Percentiles rank a stretch among this genome's conserved stretches.
phyloP scores from a whole-genome alignment of 1,284 basidiomycete species.

The Apiotrichum veenhuisii region DNA sequence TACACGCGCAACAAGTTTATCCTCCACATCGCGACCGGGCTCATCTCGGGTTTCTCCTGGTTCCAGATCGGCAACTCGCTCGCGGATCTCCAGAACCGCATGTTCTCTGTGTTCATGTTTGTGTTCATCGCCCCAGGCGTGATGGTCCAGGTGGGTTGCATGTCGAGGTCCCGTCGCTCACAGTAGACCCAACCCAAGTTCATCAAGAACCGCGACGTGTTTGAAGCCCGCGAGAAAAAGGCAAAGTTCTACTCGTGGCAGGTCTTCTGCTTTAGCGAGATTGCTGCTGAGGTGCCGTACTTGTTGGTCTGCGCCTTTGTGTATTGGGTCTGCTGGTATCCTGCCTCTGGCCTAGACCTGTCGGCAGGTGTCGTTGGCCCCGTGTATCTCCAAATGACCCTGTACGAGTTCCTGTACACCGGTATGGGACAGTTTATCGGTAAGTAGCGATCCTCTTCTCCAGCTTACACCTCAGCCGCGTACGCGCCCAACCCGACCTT shows the following conservation, averaged over 20 bases:
- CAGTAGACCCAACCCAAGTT: constrained; percentile 46
- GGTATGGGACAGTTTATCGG: constrained; percentile 33
- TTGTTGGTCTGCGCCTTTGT: constrained; percentile 34
- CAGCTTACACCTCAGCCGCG: constrained; percentile 16
- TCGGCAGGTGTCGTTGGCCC: constrained; percentile 5
- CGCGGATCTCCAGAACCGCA: constrained; percentile 19
- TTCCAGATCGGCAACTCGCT: constrained; percentile 37
- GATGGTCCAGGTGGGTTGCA: constrained; percentile 26
- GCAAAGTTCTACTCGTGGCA: constrained; percentile 47
- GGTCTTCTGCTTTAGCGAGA: constrained; percentile 32
- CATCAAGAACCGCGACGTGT: constrained; percentile 47
- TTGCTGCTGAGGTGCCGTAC: constrained; percentile 43
- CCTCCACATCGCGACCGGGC: constrained; percentile 34
- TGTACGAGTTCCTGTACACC: constrained; percentile 47
- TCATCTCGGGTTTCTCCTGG: constrained; percentile 46
- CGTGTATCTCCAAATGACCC: constrained; percentile 40
- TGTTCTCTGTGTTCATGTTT: constrained; percentile 40
- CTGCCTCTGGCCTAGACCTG: not conserved
- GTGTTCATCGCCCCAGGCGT: constrained; percentile 45
- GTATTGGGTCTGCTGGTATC: constrained; percentile 10
- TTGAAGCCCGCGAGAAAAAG: constrained; percentile 47
- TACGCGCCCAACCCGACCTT: constrained; percentile 37
- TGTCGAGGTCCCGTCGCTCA: not conserved
- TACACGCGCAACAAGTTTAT: constrained; percentile 46
- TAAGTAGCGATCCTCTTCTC: constrained; percentile 3